Evolutionary conservation across 176 grass and related monocot species (phyloP), one percentile per base, ranked within the genome.

Genomic region (Avena eriantha): DNA sequence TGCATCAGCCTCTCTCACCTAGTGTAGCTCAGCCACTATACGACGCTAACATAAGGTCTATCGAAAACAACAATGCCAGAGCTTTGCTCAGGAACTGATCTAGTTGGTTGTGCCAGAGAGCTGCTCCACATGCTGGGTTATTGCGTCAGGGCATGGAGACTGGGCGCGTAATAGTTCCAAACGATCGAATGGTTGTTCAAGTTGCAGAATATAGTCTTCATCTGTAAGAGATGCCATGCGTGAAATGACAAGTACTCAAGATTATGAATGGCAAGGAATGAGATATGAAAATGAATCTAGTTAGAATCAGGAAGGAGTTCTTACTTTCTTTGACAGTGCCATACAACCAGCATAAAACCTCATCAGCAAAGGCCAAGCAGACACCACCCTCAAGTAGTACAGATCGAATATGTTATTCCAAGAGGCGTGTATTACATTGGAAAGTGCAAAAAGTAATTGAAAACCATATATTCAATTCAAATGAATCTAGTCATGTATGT

Each of bases 331-430:
- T 95, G 57, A 98, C 91, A 91, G 96, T 98, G 56, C 96, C 96
- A 61, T 98, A 98, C 46, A 98, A 33, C 96, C 93, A 98, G 88
- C 96, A 98, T 49, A 98, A 87, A 89, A 98, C 96, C 80, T 95
- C 96, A 81, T 95, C 96, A 0, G 96, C 92, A 74, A 98, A 98
- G 29, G 96, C 96, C 78, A 98, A 76, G 56, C 93, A 98, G 46
- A 98, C 96, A 21, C 96, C 96, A 82, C 96, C 96, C 96, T 98
- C 39, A 47, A 47, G 45, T 47, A 47, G 45, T 47, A 47, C 9
- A 47, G 45, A 47, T 47, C 45, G 82, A 84, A 63, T 76, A 77
- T 56, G 29, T 84, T 78, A 21, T 73, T 60, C 46, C 31, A 51
- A 90, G 65, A 3, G 23, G 63, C 59, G 16, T 45, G 55, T n/a